Percentiles rank a stretch among this genome's conserved stretches.
Conservation (phyloP, 1,139 yeast genomes). For the Wickerhamiella pararugosa region DNA sequence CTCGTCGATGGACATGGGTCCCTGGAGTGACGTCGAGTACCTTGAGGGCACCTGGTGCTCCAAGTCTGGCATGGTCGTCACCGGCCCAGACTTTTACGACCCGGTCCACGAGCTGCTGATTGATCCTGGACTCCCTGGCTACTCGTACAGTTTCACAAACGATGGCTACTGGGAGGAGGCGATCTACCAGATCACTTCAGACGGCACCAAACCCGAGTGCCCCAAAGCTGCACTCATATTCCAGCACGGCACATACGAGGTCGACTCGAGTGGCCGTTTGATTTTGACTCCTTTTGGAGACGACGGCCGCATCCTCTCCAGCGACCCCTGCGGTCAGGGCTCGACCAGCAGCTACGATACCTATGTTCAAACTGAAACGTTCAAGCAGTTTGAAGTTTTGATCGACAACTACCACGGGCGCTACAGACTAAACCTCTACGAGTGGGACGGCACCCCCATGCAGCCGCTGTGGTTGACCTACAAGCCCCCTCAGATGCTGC, state of each 20-base stretch:
- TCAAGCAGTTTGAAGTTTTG: conserved; percentile 39
- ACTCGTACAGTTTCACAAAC: conserved; percentile 77
- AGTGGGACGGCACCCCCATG: conserved; percentile 68
- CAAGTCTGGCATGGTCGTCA: conserved; percentile 83
- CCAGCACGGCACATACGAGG: conserved; percentile 76
- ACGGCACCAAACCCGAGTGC: conserved; percentile 57
- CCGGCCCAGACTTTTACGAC: conserved; percentile 94
- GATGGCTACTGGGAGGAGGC: conserved; percentile 93
- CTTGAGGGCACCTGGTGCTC: conserved; percentile 85
- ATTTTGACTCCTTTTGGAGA: conserved; percentile 58
- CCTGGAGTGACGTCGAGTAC: conserved; percentile 15
- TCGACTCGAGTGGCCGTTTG: conserved; percentile 51
- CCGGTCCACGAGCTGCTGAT: conserved; percentile 87
- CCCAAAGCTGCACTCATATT: conserved; percentile 66
- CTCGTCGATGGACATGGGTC: conserved; percentile 10
- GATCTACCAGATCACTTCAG: conserved; percentile 55
- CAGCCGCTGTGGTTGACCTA: conserved; percentile 87
- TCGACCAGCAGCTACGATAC: conserved; percentile 36
- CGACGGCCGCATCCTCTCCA: conserved; percentile 84
- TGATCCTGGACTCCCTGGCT: conserved; percentile 92
- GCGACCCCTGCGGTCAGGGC: conserved; percentile 55
- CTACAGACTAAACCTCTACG: conserved; percentile 55
- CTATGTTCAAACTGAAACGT: conserved; percentile 52
- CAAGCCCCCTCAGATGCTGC: conserved; percentile 91
- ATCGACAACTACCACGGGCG: conserved; percentile 76